Evolutionary conservation across 768 basidiomycete species (phyloP), one percentile per base, ranked within the genome.

Genomic region (Rhodocollybia butyracea): DNA sequence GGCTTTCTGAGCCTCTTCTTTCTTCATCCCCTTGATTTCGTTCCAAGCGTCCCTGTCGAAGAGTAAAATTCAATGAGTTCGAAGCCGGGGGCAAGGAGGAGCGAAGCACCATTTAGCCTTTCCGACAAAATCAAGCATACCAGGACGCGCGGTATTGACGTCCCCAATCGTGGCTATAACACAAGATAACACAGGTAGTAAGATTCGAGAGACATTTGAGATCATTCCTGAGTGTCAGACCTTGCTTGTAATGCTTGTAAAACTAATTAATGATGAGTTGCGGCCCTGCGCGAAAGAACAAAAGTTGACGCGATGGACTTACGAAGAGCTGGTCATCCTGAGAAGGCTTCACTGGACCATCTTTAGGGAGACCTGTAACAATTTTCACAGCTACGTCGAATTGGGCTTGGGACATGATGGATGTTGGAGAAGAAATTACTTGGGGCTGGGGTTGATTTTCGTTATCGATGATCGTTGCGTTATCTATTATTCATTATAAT

Each of bases 211-310:
- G 17, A 12, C 19, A 3, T 12, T 22, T 27, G 13, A 13, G 55
- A n/a, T n/a, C n/a, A n/a, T n/a, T n/a, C 29, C 22, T 21, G 51
- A 41, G 58, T 21, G 47, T 53, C 69, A 42, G 53, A 88, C 93
- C 92, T 79, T 96, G 94, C 81, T 98, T 99, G 83, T 78, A 98
- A 70, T 87, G 83, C 62, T 79, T 80, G 79, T 98, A 99, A 79
- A 97, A 97, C 95, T 98, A 11, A 45, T 19, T 54, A 24, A 54
- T 41, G 45, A 42, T 29, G 39, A 40, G 13, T 27, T n/a, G n/a
- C n/a, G 43, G 47, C 56, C 52, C 58, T 61, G 58, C 51, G 39
- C 47, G n/a, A n/a, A n/a, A n/a, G n/a, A n/a, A n/a, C 32, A 30
- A 40, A 38, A 40, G 46, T 26, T 21, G 22, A 22, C 13, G 12